Evolutionary conservation across 164 flowering plant genomes (phyloP).

Genomic region (Aristolochia contorta): DNA sequence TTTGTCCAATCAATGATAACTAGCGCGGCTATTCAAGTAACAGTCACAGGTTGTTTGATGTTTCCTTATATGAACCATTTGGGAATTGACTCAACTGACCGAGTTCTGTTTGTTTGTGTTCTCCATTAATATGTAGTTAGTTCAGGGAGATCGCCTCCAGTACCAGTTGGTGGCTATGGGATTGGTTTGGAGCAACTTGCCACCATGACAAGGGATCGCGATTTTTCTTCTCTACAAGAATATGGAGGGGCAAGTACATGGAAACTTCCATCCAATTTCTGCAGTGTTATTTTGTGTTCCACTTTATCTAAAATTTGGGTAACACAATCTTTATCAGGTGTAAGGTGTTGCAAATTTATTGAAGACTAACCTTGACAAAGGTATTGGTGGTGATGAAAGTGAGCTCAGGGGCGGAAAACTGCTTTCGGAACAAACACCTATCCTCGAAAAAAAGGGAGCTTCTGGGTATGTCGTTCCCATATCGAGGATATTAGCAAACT

Average conservation of each 20-base stretch:
- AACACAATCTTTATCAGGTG: conserved; percentile 33
- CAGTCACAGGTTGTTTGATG: too few species aligned
- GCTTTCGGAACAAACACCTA: conserved; percentile 86
- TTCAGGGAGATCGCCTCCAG: conserved; percentile 7
- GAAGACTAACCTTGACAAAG: conserved; percentile 64
- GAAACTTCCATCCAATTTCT: background rate
- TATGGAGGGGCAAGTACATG: conserved; percentile 64
- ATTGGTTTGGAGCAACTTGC: conserved; percentile 57
- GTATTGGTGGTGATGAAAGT: conserved; percentile 61
- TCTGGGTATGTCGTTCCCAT: conserved; percentile 42
- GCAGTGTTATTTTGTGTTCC: background rate
- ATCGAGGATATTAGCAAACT: too few species aligned
- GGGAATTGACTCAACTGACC: too few species aligned
- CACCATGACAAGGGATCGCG: conserved; percentile 54
- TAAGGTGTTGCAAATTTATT: conserved; percentile 49
- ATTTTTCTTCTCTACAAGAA: conserved; percentile 39
- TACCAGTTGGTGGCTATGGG: conserved; percentile 39
- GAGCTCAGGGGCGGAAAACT: conserved; percentile 48
- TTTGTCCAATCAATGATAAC: too few species aligned
- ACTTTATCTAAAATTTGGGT: background rate
- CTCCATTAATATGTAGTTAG: conserved; percentile 17
- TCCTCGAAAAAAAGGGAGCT: conserved; percentile 79
- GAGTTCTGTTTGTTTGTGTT: too few species aligned
- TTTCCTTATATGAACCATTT: too few species aligned
- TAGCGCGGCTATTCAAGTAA: too few species aligned